A percentile compares a stretch with the other conserved stretches of the same genome.
phyloP scores from a whole-genome alignment of 805 yeast genomes.

The Ogataea pilisensis region DNA sequence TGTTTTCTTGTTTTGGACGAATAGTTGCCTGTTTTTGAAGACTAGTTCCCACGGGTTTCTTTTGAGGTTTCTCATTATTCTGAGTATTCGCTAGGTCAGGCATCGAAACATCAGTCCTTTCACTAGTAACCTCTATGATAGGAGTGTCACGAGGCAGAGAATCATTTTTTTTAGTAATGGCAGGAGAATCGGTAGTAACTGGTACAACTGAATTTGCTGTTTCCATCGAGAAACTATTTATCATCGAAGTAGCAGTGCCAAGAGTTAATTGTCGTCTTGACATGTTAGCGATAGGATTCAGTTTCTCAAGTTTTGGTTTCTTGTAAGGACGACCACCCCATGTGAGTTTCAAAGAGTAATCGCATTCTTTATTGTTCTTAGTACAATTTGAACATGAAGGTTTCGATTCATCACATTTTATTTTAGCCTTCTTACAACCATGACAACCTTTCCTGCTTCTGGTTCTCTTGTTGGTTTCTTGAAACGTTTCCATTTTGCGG shows the following conservation, averaged over 20 bases:
- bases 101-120: too few species aligned
- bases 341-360: constrained; percentile 55
- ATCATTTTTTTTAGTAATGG: too few species aligned
- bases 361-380: constrained; percentile 47
- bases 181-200: neutral
- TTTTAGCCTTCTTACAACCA: constrained; percentile 55
- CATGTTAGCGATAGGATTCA: constrained; percentile 25
- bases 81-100: too few species aligned
- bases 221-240: constrained; percentile 1
- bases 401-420: constrained; percentile 66
- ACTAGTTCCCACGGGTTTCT: too few species aligned
- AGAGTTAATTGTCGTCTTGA: constrained; percentile 14
- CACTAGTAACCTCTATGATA: too few species aligned
- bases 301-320: constrained; percentile 33
- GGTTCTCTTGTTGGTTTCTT: constrained; percentile 22
- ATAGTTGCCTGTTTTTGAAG: too few species aligned
- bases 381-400: constrained; percentile 59
- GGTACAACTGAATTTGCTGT: neutral
- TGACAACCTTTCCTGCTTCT: constrained; percentile 60
- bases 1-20: too few species aligned
- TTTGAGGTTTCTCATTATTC: too few species aligned
- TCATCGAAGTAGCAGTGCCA: neutral
- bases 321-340: constrained; percentile 78
- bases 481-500: neutral
- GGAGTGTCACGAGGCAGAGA: too few species aligned